A percentile compares a stretch with the other conserved stretches of the same genome.
Evolutionary conservation across 257 asterid genomes (phyloP).

Genomic region (Solanum dulcamara): DNA sequence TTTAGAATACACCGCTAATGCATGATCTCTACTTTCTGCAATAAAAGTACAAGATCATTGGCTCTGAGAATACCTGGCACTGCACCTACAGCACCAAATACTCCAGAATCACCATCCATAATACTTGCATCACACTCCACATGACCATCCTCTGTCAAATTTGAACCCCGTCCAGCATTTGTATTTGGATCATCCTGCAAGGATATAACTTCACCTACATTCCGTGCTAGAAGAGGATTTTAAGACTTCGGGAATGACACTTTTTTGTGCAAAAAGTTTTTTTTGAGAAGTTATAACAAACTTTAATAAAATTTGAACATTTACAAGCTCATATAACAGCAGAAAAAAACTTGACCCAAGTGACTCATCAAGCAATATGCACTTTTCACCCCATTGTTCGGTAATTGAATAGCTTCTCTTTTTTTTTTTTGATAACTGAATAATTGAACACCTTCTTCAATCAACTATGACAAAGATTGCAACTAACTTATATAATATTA

Average conservation of each 20-base stretch:
- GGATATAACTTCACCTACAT: neutral
- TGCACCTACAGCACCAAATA: conserved; percentile 96
- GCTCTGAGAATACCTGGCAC: conserved; percentile 53
- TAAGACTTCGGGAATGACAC: neutral
- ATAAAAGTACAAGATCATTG: neutral
- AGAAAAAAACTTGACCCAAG: neutral
- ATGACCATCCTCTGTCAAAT: conserved; percentile 81
- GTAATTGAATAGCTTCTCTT: neutral
- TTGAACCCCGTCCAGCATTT: conserved; percentile 94
- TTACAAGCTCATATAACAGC: neutral
- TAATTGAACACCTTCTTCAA: neutral
- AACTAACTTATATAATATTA: neutral
- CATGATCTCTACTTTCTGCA: neutral
- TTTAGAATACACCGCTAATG: neutral
- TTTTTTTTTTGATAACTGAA: neutral
- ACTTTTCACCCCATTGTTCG: neutral
- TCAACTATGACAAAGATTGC: neutral
- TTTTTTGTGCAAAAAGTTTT: neutral
- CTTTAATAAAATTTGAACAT: neutral
- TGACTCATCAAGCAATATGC: neutral
- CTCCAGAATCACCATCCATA: conserved; percentile 87
- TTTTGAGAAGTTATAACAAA: neutral
- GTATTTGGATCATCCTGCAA: conserved; percentile 84
- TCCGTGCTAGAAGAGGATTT: neutral
- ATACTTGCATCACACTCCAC: conserved; percentile 97